These are phyloP conservation scores for Rhododendron vialii DNA, from an alignment of 148 eudicot species.

Conservation along the genomic window DNA sequence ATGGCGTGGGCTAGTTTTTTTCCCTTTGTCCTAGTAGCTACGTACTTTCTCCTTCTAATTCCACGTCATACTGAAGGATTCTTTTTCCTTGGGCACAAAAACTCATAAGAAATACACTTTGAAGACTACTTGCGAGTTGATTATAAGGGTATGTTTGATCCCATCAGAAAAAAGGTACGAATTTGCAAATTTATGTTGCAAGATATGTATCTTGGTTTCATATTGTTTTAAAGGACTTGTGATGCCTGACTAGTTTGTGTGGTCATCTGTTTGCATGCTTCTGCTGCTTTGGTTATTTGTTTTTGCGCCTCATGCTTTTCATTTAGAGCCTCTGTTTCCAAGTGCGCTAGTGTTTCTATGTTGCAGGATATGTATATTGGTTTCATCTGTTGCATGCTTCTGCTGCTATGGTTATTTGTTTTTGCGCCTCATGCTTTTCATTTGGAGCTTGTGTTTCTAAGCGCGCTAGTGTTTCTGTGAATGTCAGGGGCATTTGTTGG, in stretches of 20 bases:
- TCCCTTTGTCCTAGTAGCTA: neutral
- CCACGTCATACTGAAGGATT: neutral
- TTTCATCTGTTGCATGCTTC: neutral
- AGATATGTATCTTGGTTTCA: neutral
- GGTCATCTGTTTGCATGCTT: neutral
- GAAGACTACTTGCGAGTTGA: neutral
- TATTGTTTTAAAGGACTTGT: neutral
- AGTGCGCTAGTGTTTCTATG: no score
- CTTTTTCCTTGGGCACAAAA: neutral
- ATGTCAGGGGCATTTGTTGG: slow-evolving; percentile 18
- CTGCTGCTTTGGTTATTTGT: neutral
- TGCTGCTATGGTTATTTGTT: neutral
- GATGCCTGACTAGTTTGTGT: neutral
- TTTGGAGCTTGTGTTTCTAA: neutral
- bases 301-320: neutral
- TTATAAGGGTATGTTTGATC: neutral
- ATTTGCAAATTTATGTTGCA: neutral
- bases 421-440: neutral
- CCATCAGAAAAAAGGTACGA: neutral
- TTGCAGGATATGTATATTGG: neutral
- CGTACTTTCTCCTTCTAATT: neutral
- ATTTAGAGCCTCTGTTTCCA: no score
- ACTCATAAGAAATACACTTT: neutral
- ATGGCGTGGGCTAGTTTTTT: neutral
- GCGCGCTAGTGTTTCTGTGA: neutral